These are phyloP conservation scores for Aspergillus niger DNA, from an alignment of 2,329 filamentous ascomycete species.

Conservation along the genomic window DNA sequence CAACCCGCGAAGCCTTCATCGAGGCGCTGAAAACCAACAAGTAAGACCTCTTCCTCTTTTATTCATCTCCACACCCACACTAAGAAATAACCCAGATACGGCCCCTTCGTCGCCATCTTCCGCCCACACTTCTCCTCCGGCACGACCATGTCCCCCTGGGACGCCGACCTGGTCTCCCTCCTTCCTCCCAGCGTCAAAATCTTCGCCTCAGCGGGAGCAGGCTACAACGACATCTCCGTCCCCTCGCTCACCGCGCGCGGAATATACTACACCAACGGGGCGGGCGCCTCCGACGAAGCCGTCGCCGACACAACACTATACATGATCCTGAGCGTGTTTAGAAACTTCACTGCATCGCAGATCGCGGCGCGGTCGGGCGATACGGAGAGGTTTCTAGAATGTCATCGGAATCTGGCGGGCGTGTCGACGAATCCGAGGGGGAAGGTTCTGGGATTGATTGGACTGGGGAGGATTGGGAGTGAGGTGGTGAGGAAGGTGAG, in stretches of 20 bases:
- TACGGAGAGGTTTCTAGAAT: constrained; percentile 42
- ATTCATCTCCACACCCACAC: not conserved
- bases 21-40: constrained; percentile 38
- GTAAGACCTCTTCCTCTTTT: not conserved
- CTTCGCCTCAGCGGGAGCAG: constrained; percentile 66
- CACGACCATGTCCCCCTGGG: constrained; percentile 67
- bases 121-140: constrained; percentile 66
- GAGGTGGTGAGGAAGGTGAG: constrained; percentile 51
- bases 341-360: constrained; percentile 53
- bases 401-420: constrained; percentile 48
- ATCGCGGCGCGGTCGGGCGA: constrained; percentile 50
- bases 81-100: constrained; percentile 27
- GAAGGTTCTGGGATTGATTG: constrained; percentile 55
- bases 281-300: constrained; percentile 47
- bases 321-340: constrained; percentile 52
- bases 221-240: constrained; percentile 68
- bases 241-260: constrained; percentile 44
- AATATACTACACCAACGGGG: constrained; percentile 51
- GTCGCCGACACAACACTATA: constrained; percentile 48
- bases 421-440: constrained; percentile 54
- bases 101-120: constrained; percentile 46
- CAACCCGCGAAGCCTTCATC: constrained; percentile 42
- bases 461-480: constrained; percentile 53
- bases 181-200: constrained; percentile 60
- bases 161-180: constrained; percentile 59